Evolutionary conservation across 441 rosid genomes (phyloP).

Genomic region (Codiaeum variegatum): DNA sequence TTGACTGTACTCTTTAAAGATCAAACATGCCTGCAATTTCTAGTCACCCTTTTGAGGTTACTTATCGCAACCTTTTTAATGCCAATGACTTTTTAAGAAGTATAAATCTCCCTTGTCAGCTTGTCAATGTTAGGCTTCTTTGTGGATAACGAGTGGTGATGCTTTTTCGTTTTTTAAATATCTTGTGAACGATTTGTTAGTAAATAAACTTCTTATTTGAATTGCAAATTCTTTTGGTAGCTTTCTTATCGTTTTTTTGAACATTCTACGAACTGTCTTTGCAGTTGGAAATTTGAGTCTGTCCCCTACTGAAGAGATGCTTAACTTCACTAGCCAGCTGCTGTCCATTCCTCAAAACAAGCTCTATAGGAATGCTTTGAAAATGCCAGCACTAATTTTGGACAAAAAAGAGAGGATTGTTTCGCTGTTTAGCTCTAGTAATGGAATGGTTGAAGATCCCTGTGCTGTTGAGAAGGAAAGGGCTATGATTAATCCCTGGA

Average conservation of each 20-base stretch:
- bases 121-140: background rate
- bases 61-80: background rate
- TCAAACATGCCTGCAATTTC: background rate
- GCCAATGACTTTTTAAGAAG: background rate
- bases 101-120: background rate
- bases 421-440: conserved; percentile 65
- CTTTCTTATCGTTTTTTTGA: background rate
- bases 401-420: conserved; percentile 65
- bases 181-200: background rate
- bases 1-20: background rate
- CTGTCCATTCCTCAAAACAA: conserved; percentile 45
- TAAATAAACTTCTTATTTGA: conserved; percentile 1
- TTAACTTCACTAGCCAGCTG: conserved; percentile 54
- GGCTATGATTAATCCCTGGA: conserved; percentile 88
- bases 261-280: conserved; percentile 2
- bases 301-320: conserved; percentile 46
- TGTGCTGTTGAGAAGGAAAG: conserved; percentile 84
- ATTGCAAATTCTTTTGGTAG: background rate
- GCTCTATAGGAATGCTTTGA: conserved; percentile 55
- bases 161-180: background rate
- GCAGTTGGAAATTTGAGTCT: conserved; percentile 58
- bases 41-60: background rate
- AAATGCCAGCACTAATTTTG: conserved; percentile 85
- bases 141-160: background rate
- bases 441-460: conserved; percentile 94